phyloP scores from a whole-genome alignment of 768 basidiomycete genomes.

The Boletus fagicola region DNA sequence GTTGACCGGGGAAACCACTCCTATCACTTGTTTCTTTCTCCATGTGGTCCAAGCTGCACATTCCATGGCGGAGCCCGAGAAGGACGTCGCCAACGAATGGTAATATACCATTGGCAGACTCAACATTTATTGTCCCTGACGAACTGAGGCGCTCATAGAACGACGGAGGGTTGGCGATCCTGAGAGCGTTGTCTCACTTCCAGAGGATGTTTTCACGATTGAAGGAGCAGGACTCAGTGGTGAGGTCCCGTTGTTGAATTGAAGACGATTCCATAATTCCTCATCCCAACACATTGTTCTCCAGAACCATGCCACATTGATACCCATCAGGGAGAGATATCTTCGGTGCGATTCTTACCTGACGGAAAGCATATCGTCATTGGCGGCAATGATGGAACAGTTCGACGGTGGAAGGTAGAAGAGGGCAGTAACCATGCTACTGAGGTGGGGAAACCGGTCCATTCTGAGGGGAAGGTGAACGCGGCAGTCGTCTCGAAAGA shows the following conservation, averaged over 20 bases:
- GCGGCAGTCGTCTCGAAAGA: constrained; percentile 13
- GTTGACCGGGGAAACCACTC: neutral
- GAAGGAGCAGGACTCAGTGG: neutral
- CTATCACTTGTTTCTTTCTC: neutral
- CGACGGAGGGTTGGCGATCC: neutral
- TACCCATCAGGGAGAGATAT: neutral
- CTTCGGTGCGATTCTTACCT: constrained; percentile 11
- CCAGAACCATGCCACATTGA: constrained; percentile 4
- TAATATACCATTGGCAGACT: neutral
- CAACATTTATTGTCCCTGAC: neutral
- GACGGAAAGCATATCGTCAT: constrained; percentile 9
- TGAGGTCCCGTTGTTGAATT: neutral
- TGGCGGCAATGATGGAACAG: constrained; percentile 5
- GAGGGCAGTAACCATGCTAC: neutral
- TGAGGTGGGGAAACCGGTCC: neutral
- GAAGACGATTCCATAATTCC: neutral
- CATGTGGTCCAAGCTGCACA: constrained; percentile 12
- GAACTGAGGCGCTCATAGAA: neutral
- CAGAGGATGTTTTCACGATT: neutral
- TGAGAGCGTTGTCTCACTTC: neutral
- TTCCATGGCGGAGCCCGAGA: constrained; percentile 10
- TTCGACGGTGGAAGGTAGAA: constrained; percentile 10
- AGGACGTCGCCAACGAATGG: constrained; percentile 1
- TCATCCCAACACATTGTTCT: neutral
- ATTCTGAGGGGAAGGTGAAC: neutral